Percentiles rank a stretch among this genome's conserved stretches.
Conservation (phyloP, 805 yeast species). For the Metschnikowia reukaufii region DNA sequence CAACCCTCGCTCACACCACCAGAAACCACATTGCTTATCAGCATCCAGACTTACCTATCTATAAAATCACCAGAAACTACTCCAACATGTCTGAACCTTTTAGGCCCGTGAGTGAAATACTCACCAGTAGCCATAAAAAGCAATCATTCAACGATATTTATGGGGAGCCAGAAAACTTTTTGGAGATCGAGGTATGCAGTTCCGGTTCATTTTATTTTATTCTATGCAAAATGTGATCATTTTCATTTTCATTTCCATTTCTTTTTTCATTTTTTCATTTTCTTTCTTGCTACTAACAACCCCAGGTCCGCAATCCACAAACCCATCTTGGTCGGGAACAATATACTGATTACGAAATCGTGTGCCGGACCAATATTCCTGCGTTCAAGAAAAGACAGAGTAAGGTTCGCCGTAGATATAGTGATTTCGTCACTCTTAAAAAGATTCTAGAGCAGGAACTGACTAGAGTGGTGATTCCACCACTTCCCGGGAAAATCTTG, state of each 20-base stretch:
- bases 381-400: conserved; percentile 67
- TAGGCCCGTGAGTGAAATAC: conserved; percentile 45
- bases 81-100: conserved; percentile 35
- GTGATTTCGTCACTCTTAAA: conserved; percentile 83
- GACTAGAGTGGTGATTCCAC: conserved; percentile 78
- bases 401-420: conserved; percentile 78
- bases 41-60: neutral
- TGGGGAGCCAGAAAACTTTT: conserved; percentile 91
- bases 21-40: neutral
- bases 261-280: neutral
- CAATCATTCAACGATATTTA: conserved; percentile 81
- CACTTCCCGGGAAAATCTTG: conserved; percentile 85
- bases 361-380: conserved; percentile 89
- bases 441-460: conserved; percentile 73
- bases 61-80: neutral
- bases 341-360: conserved; percentile 90
- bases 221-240: too few species aligned
- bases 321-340: conserved; percentile 68
- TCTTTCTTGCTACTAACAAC: conserved; percentile 21
- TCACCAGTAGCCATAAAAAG: conserved; percentile 38
- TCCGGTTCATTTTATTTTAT: neutral
- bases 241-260: neutral
- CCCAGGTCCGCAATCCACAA: conserved; percentile 61
- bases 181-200: conserved; percentile 77
- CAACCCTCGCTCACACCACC: neutral